Evolutionary conservation across 306 rosid species (phyloP).

Genomic region (Glycine soja): DNA sequence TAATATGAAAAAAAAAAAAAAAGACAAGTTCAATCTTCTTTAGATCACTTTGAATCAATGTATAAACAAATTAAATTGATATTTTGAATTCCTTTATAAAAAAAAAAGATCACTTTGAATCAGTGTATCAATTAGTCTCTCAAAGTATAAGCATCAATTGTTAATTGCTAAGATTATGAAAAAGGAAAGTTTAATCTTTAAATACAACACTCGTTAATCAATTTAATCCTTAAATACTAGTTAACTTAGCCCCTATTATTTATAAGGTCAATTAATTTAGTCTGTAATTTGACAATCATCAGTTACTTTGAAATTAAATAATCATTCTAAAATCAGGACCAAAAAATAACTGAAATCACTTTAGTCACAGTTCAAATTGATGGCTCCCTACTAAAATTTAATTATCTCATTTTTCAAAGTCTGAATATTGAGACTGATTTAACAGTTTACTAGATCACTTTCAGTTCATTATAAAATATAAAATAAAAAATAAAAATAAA

Average conservation of each 20-base stretch:
- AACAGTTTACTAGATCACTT: background rate
- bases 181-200: background rate
- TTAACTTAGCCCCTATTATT: no score
- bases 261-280: background rate
- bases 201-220: no score
- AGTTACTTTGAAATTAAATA: background rate
- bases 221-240: no score
- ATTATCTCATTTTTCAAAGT: background rate
- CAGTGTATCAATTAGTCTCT: background rate
- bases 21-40: background rate
- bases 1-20: background rate
- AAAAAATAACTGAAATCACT: background rate
- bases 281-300: background rate
- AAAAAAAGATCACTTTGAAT: background rate
- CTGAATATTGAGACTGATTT: background rate
- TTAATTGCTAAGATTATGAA: background rate
- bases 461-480: background rate
- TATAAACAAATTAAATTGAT: no score
- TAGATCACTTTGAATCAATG: background rate
- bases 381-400: background rate
- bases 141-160: no score
- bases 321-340: no score
- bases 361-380: background rate
- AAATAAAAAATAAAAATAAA: no score
- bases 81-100: no score